Evolutionary conservation across 352 stramenopile genomes (phyloP).

Genomic region (Phytophthora niederhauseri): DNA sequence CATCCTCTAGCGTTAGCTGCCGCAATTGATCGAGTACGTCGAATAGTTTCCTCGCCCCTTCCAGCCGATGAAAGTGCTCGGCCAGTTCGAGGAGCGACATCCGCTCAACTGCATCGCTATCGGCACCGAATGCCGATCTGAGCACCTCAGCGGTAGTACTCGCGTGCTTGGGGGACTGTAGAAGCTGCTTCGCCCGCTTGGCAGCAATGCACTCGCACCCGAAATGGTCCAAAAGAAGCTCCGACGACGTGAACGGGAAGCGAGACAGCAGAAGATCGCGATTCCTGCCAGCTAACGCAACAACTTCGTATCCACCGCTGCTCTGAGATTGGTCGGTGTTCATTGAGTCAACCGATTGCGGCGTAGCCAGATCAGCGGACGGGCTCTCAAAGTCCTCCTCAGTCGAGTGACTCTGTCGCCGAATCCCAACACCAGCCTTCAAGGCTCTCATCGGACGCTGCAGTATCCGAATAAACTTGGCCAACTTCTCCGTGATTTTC

Average conservation of each 20-base stretch:
- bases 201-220: constrained; percentile 16
- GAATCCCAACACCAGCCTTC: background rate
- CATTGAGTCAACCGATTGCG: background rate
- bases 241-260: constrained; percentile 27
- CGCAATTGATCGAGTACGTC: constrained; percentile 12
- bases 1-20: constrained; percentile 3
- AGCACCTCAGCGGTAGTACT: constrained; percentile 6
- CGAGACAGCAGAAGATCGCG: background rate
- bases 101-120: constrained; percentile 14
- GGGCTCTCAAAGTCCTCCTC: constrained; percentile 9
- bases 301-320: background rate
- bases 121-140: constrained; percentile 1
- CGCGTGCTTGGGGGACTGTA: constrained; percentile 7
- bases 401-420: background rate
- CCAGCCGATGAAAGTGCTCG: constrained; percentile 19
- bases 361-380: background rate
- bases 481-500: constrained; percentile 23
- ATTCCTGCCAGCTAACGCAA: background rate
- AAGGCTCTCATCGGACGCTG: constrained; percentile 3
- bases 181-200: constrained; percentile 21
- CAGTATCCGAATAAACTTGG: constrained; percentile 1
- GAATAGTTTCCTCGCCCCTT: background rate
- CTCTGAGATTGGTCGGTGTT: constrained; percentile 15
- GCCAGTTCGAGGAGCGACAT: constrained; percentile 24
- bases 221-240: constrained; percentile 27